Percentiles rank a stretch among this genome's conserved stretches.
Evolutionary conservation across 257 asterid genomes (phyloP).

Genomic region (Orobanche coerulescens): DNA sequence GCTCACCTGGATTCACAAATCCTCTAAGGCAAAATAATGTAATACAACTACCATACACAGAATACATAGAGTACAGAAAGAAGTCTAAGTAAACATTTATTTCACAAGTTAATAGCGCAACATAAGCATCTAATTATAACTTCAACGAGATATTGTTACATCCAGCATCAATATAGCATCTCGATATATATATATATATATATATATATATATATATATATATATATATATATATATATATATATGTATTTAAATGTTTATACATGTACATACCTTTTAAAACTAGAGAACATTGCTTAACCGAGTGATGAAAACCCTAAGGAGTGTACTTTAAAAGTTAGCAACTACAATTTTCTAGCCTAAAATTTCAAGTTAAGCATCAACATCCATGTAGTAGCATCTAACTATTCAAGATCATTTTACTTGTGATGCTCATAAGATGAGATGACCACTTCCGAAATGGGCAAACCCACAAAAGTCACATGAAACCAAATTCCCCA

Average conservation of each 20-base stretch:
- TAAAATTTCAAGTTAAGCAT: background rate
- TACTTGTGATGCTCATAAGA: background rate
- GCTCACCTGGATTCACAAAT: constrained; percentile 51
- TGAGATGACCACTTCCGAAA: background rate
- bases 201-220: background rate
- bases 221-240: too few relatives aligned
- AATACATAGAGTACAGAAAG: background rate
- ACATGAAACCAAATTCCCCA: background rate
- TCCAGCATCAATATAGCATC: constrained; percentile 2
- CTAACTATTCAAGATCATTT: constrained; percentile 8
- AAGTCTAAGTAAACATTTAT: constrained; percentile 10
- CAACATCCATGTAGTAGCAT: constrained; percentile 6
- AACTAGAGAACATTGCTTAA: background rate
- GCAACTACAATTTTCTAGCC: background rate
- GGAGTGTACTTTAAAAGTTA: constrained; percentile 6
- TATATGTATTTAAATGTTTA: background rate
- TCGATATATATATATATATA: background rate
- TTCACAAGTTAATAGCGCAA: background rate
- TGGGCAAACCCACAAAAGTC: background rate
- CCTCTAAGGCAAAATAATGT: constrained; percentile 24
- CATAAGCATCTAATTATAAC: constrained; percentile 4
- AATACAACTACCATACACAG: constrained; percentile 5
- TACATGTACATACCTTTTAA: constrained; percentile 2
- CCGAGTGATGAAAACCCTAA: background rate
- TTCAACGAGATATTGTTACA: background rate